phyloP scores from a whole-genome alignment of 768 basidiomycete genomes.

The Tulasnella sp. region DNA sequence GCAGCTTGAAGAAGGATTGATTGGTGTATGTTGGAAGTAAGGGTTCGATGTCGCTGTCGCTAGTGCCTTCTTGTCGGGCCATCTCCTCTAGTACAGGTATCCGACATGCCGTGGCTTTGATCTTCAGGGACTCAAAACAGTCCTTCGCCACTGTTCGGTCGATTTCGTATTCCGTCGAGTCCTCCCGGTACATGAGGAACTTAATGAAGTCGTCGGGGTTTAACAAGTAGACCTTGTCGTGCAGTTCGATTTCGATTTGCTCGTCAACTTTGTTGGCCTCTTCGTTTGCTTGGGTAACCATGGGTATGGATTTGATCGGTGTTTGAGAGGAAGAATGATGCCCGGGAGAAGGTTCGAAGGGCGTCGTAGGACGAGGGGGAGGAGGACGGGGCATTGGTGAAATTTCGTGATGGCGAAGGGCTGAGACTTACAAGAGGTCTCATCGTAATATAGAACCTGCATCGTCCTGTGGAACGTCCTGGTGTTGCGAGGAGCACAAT shows the following conservation, averaged over 20 bases:
- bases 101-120: neutral
- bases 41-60: neutral
- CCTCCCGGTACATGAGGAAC: neutral
- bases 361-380: neutral
- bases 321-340: neutral
- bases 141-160: neutral
- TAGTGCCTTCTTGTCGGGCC: neutral
- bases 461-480: too few species aligned
- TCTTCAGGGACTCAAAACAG: neutral
- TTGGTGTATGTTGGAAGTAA: neutral
- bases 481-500: too few species aligned
- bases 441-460: too few species aligned
- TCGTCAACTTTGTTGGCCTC: neutral
- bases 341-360: neutral
- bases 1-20: neutral
- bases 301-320: neutral
- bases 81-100: too few species aligned
- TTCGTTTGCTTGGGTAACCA: neutral
- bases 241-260: neutral
- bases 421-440: too few species aligned
- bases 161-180: neutral
- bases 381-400: too few species aligned
- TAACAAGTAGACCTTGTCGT: neutral
- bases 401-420: too few species aligned
- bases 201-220: neutral